A percentile compares a stretch with the other conserved stretches of the same genome.
phyloP scores from a whole-genome alignment of 192 early-diverging fungal species.

The Entomortierella beljakovae region DNA sequence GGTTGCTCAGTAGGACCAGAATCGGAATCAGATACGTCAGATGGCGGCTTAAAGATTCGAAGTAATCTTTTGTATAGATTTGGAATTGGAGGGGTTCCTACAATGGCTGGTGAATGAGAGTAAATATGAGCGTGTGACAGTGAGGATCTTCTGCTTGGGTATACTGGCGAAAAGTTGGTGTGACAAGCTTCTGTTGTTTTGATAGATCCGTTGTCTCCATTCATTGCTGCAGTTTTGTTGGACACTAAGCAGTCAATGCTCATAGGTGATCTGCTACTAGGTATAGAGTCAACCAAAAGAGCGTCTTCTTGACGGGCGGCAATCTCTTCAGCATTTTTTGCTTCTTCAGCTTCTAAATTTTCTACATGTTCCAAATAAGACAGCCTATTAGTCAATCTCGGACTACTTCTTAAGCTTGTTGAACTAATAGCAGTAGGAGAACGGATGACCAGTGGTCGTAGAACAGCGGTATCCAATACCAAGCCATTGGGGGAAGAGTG shows the following conservation, averaged over 20 bases:
- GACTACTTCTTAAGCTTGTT: slow-evolving; percentile 5
- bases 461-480: background rate
- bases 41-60: slow-evolving; percentile 30
- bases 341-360: background rate
- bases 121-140: background rate
- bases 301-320: no score
- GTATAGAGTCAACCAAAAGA: no score
- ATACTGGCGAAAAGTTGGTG: background rate
- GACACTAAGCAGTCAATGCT: no score
- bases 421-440: slow-evolving; percentile 21
- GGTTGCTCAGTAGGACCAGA: background rate
- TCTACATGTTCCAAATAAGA: slow-evolving; percentile 31
- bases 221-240: background rate
- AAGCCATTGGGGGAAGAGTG: no score
- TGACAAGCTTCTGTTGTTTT: background rate
- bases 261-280: no score
- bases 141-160: background rate
- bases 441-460: background rate
- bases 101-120: no score
- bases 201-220: background rate
- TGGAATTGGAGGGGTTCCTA: slow-evolving; percentile 8
- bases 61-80: slow-evolving; percentile 35
- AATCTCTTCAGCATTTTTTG: background rate
- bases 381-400: slow-evolving; percentile 28
- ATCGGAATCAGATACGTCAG: slow-evolving; percentile 28